These are phyloP conservation scores for Hypoxylon rickii DNA, from an alignment of 495 filamentous ascomycete genomes.

Conservation along the genomic window DNA sequence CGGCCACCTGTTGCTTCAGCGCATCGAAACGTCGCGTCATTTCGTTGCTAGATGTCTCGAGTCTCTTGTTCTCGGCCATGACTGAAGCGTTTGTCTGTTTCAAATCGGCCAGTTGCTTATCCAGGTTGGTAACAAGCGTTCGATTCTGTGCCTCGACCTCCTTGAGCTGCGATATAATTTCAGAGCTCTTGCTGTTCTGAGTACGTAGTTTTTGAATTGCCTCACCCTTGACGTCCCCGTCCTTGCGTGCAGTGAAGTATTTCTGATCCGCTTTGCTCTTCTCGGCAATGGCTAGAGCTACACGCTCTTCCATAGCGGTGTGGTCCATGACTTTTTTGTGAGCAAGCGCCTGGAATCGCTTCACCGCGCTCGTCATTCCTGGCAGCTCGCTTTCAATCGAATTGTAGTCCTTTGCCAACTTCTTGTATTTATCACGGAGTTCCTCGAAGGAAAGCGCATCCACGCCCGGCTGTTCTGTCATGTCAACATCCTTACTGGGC, in stretches of 20 bases:
- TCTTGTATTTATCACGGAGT: constrained; percentile 70
- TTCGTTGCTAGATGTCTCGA: constrained; percentile 73
- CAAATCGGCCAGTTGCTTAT: constrained; percentile 84
- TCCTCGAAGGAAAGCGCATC: constrained; percentile 65
- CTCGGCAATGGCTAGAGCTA: constrained; percentile 75
- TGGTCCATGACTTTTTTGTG: constrained; percentile 83
- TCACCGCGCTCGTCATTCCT: constrained; percentile 84
- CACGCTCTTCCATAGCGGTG: constrained; percentile 73
- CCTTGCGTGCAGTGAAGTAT: constrained; percentile 93
- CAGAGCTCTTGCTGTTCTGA: constrained; percentile 87
- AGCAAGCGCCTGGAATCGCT: constrained; percentile 80
- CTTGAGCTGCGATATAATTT: constrained; percentile 91
- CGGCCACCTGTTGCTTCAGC: constrained; percentile 73
- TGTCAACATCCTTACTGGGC: constrained; percentile 48
- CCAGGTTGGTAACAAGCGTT: constrained; percentile 73
- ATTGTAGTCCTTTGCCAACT: constrained; percentile 74
- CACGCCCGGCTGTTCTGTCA: constrained; percentile 54
- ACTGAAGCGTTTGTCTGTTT: constrained; percentile 72
- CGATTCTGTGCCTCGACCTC: constrained; percentile 73
- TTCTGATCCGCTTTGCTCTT: constrained; percentile 97
- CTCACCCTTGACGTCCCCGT: constrained; percentile 77
- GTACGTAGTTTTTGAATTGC: constrained; percentile 77
- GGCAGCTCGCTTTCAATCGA: constrained; percentile 85
- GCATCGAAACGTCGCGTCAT: constrained; percentile 68
- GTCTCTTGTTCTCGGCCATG: constrained; percentile 67